Base-by-base conservation (phyloP, 2,329 filamentous ascomycete species). In the Talaromyces sp. region DNA sequence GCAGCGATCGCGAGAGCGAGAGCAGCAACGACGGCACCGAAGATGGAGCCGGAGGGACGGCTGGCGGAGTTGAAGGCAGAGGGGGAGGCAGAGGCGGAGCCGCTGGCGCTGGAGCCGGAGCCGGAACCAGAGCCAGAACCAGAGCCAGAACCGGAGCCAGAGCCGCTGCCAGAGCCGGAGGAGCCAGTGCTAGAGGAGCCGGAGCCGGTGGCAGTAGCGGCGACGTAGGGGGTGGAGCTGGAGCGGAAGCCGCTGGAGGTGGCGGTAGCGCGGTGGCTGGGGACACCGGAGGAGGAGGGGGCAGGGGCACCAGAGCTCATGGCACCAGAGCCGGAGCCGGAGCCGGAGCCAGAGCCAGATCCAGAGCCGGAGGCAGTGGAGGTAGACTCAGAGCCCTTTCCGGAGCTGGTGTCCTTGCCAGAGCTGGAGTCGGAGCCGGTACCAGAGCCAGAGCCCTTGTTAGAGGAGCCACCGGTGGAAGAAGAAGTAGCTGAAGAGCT, bases 351-450 rank as follows among this genome's bases (percentile, higher is more conserved):
- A 47, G 45, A 39, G 24, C 29, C 19, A 17, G 30, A 32, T 24
- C 29, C 43, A 10, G 43, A 19, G 27, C 36, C n/a, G 27, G 35
- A 47, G 45, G 33, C 35, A n/a, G 45, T 40, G 8, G 3, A 30
- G n/a, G 22, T 2, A 32, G 61, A 57, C 42, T 16, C 11, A 19
- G 55, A 54, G 48, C 53, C 40, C 1, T 51, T 52, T 33, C 44
- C 50, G 32, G 56, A 54, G 30, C 43, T 41, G 4, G 56, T 55
- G 22, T 49, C 49, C 19, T 47, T 53, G 14, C 60, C 52, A 30
- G 62, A 46, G 30, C 42, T 13, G n/a, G 70, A 62, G 39, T 54
- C 60, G 20, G 65, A 62, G 47, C 62, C 62, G n/a, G 62, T 49
- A 27, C 44, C 50, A 27, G 24, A 27, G 24, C 24, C 24, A 37